phyloP scores from a whole-genome alignment of 805 yeast species.

The Teunomyces kruisii region DNA sequence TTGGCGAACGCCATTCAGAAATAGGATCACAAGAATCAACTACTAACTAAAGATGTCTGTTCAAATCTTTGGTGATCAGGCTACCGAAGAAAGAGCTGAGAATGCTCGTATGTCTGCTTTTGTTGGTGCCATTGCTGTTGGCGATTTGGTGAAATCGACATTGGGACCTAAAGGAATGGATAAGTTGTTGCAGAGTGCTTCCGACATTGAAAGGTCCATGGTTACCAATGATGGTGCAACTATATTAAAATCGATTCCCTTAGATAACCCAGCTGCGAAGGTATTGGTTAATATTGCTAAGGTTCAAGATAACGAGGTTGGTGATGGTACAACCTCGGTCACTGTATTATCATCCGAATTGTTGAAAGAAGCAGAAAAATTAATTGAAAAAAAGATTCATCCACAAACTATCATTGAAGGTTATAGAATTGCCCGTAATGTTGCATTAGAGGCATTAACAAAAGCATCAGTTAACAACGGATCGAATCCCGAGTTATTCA shows the following conservation, averaged over 20 bases:
- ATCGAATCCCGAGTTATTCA: constrained; percentile 55
- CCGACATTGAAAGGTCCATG: constrained; percentile 65
- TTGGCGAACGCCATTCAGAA: constrained; percentile 1
- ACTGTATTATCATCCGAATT: constrained; percentile 89
- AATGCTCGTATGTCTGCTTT: constrained; percentile 97
- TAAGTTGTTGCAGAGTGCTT: constrained; percentile 83
- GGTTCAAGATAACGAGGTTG: constrained; percentile 97
- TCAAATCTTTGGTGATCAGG: constrained; percentile 95
- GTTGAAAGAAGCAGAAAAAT: constrained; percentile 89
- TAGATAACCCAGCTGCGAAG: constrained; percentile 97
- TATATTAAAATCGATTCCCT: constrained; percentile 86
- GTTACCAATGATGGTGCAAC: constrained; percentile 99
- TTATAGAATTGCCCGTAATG: constrained; percentile 79
- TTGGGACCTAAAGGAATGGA: constrained; percentile 99
- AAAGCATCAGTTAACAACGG: constrained; percentile 75
- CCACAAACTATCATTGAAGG: constrained; percentile 98
- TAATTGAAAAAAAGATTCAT: constrained; percentile 90
- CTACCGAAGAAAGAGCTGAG: constrained; percentile 95
- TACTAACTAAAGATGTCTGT: constrained; percentile 55
- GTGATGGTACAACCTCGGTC: constrained; percentile 98
- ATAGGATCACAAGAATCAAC: not conserved
- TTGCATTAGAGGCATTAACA: constrained; percentile 82
- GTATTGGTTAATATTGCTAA: constrained; percentile 91
- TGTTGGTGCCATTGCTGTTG: constrained; percentile 98
- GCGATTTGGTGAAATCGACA: constrained; percentile 91